A percentile compares a stretch with the other conserved stretches of the same genome.
Evolutionary conservation across 208 protist genomes (phyloP).

Genomic region (Acanthamoeba triangularis): DNA sequence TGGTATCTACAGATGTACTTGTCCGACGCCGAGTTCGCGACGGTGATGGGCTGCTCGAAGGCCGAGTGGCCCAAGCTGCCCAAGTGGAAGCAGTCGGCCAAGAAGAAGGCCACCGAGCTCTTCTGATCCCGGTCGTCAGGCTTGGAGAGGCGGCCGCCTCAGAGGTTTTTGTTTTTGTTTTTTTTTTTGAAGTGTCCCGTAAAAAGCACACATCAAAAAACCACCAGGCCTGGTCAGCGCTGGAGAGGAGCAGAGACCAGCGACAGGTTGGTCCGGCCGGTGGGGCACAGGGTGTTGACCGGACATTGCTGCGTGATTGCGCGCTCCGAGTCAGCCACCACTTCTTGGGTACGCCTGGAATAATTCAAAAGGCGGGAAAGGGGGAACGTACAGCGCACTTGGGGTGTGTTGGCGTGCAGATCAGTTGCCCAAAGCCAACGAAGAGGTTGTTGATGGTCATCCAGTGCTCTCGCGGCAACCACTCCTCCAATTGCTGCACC

Average conservation of each 20-base stretch:
- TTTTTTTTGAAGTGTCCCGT: too few species aligned
- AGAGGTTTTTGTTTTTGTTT: too few species aligned
- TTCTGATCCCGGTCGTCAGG: background rate
- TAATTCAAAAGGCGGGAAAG: background rate
- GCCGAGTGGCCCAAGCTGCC: slow-evolving; percentile 76
- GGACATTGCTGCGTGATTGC: background rate
- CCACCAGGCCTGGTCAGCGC: background rate
- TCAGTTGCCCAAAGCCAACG: slow-evolving; percentile 96
- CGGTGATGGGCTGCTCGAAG: slow-evolving; percentile 71
- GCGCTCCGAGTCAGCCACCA: background rate
- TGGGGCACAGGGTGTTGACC: slow-evolving; percentile 2
- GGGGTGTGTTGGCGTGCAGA: background rate
- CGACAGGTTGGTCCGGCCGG: slow-evolving; percentile 7
- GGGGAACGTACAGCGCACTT: background rate
- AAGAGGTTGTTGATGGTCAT: slow-evolving; percentile 94
- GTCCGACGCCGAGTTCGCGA: slow-evolving; percentile 37
- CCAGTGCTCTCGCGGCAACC: slow-evolving; percentile 90
- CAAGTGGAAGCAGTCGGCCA: slow-evolving; percentile 78
- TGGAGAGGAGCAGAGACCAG: background rate
- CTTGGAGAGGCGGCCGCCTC: too few species aligned
- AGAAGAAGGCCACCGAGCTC: slow-evolving; percentile 76
- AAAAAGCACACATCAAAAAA: too few species aligned
- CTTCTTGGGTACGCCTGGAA: background rate
- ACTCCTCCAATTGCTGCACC: slow-evolving; percentile 53
- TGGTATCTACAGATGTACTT: background rate